phyloP scores from a whole-genome alignment of 2,329 filamentous ascomycete genomes.

The Fusarium transvaalense region DNA sequence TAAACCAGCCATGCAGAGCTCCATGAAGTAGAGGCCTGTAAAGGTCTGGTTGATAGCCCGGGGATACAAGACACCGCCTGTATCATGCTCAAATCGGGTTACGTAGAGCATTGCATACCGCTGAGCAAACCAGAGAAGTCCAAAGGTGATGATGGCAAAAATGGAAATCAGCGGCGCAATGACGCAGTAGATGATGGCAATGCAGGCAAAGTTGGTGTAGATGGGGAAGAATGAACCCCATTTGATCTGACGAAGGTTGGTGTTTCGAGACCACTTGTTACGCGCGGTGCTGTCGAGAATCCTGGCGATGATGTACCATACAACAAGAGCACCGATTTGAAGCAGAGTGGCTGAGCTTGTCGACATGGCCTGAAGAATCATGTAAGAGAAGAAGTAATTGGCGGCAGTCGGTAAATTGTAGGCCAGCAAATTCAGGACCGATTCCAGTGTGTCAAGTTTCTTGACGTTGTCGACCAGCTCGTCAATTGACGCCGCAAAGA shows the following conservation, averaged over 20 bases:
- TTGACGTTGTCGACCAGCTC: constrained; percentile 68
- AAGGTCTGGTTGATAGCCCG: constrained; percentile 96
- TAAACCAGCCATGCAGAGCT: constrained; percentile 87
- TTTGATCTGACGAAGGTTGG: constrained; percentile 78
- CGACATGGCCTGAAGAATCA: constrained; percentile 93
- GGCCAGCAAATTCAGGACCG: constrained; percentile 80
- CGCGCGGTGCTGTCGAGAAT: constrained; percentile 84
- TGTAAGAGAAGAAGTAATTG: constrained; percentile 99
- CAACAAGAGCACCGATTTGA: constrained; percentile 81
- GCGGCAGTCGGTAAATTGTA: constrained; percentile 84
- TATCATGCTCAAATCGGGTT: constrained; percentile 88
- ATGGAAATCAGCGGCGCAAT: constrained; percentile 91
- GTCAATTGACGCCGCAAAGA: constrained; percentile 73
- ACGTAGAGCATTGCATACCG: constrained; percentile 98
- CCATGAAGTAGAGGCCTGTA: constrained; percentile 94
- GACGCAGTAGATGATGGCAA: constrained; percentile 88
- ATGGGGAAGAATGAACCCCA: constrained; percentile 97
- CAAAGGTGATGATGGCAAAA: constrained; percentile 94
- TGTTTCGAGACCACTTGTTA: constrained; percentile 89
- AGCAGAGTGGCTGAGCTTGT: constrained; percentile 90
- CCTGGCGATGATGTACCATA: constrained; percentile 85
- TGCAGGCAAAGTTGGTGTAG: constrained; percentile 96
- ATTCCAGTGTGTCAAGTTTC: constrained; percentile 65
- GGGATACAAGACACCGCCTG: constrained; percentile 91
- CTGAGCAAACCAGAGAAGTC: constrained; percentile 92